Evolutionary conservation across 208 protist genomes (phyloP).

Genomic region (Angomonas ambiguus): DNA sequence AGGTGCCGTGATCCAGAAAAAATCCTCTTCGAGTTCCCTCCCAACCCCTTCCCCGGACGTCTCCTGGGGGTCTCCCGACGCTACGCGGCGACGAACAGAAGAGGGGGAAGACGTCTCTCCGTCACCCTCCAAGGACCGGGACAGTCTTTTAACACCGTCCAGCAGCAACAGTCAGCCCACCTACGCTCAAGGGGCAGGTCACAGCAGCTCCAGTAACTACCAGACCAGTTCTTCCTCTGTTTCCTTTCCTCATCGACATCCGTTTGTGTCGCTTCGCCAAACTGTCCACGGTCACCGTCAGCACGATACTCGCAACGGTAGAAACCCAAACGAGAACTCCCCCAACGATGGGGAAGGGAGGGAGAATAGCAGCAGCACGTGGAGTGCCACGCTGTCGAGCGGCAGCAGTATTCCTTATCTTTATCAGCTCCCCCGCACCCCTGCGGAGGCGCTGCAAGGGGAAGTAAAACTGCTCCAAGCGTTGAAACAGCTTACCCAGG

Average conservation of each 20-base stretch:
- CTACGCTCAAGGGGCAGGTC: neutral
- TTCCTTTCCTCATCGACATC: too few species aligned
- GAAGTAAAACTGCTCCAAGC: slow-evolving; percentile 51
- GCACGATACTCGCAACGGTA: too few species aligned
- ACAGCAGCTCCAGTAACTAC: too few species aligned
- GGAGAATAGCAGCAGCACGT: neutral
- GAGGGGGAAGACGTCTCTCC: neutral
- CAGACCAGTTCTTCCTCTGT: too few species aligned
- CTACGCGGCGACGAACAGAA: too few species aligned
- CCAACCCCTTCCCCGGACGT: slow-evolving; percentile 3
- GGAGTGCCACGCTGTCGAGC: neutral
- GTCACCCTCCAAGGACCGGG: neutral
- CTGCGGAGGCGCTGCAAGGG: slow-evolving; percentile 46
- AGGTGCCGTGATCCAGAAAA: neutral
- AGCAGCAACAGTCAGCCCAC: neutral
- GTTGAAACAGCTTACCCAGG: slow-evolving; percentile 27
- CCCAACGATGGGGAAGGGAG: too few species aligned
- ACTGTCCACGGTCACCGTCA: too few species aligned
- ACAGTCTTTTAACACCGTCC: neutral
- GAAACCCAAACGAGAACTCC: too few species aligned
- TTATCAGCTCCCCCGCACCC: slow-evolving; percentile 43
- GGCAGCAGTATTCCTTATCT: slow-evolving; percentile 29
- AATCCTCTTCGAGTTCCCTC: neutral
- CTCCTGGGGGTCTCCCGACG: neutral
- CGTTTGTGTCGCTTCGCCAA: too few species aligned